Conservation (phyloP, 129 eudicot genomes). For the Dittrichia graveolens region DNA sequence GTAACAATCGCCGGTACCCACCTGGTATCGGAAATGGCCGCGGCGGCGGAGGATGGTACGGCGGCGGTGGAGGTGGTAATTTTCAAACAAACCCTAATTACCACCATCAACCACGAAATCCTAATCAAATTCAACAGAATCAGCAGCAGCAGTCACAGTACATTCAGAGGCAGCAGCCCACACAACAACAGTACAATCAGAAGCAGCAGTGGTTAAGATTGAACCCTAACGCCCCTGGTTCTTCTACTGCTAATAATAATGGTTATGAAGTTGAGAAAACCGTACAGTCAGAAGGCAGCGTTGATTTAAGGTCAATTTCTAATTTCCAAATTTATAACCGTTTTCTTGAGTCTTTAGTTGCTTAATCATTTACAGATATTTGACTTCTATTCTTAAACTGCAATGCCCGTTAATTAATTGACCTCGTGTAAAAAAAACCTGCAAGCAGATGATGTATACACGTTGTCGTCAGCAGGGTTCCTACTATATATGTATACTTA, state of each 20-base stretch:
- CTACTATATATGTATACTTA: conserved; percentile 5
- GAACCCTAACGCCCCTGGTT: conserved; percentile 36
- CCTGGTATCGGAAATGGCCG: conserved; percentile 56
- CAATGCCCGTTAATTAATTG: background rate
- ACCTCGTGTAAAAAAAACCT: background rate
- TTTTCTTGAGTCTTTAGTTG: background rate
- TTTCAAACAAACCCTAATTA: conserved; percentile 47
- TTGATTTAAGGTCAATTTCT: conserved; percentile 38
- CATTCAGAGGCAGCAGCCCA: conserved; percentile 30
- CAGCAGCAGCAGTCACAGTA: conserved; percentile 35
- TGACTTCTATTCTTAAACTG: background rate
- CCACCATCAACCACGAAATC: conserved; percentile 35
- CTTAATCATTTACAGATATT: background rate
- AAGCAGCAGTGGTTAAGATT: conserved; percentile 52
- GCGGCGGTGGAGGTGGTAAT: conserved; percentile 42
- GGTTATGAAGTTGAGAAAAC: conserved; percentile 42
- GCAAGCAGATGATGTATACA: conserved; percentile 6
- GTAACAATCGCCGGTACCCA: conserved; percentile 52
- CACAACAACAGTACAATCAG: conserved; percentile 38
- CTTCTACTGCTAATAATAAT: conserved; percentile 23
- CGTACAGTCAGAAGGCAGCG: conserved; percentile 37
- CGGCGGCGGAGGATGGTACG: conserved; percentile 41
- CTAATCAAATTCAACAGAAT: conserved; percentile 26
- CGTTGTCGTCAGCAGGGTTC: background rate
- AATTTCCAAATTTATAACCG: background rate